phyloP scores from a whole-genome alignment of 306 rosid species.

The Quillaja saponaria region DNA sequence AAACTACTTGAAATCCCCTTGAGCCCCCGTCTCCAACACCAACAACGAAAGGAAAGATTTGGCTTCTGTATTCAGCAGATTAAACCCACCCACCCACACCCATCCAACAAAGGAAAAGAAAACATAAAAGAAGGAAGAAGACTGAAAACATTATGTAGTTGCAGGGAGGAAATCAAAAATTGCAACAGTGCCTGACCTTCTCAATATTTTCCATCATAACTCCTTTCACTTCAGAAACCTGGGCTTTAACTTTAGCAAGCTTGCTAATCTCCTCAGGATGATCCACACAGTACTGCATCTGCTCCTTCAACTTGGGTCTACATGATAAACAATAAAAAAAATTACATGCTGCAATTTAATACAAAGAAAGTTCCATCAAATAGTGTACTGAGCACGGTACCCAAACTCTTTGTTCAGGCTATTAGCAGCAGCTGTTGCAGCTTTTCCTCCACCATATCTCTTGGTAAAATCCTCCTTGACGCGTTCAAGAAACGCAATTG shows the following conservation, averaged over 20 bases:
- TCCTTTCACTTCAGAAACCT: constrained; percentile 89
- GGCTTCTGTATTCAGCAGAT: neutral
- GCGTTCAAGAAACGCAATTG: constrained; percentile 86
- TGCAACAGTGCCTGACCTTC: constrained; percentile 47
- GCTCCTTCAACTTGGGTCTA: constrained; percentile 86
- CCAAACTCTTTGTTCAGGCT: constrained; percentile 83
- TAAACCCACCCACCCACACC: neutral
- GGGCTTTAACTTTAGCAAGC: constrained; percentile 90
- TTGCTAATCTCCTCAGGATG: constrained; percentile 89
- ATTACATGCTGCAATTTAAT: constrained; percentile 20
- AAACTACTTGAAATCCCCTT: constrained; percentile 8
- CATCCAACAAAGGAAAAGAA: neutral
- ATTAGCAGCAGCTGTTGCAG: constrained; percentile 71
- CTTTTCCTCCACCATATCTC: constrained; percentile 85
- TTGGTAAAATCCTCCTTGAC: constrained; percentile 79
- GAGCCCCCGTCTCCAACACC: neutral
- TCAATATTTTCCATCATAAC: constrained; percentile 97
- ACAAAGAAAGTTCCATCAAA: constrained; percentile 6
- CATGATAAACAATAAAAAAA: constrained; percentile 22
- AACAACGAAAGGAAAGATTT: neutral
- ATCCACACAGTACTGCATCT: constrained; percentile 86
- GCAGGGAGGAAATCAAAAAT: neutral
- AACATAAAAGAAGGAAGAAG: no score
- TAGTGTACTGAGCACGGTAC: constrained; percentile 36
- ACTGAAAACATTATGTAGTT: no score